Conservation (phyloP, 257 asterid species). For the Solanum ossicruentum region DNA sequence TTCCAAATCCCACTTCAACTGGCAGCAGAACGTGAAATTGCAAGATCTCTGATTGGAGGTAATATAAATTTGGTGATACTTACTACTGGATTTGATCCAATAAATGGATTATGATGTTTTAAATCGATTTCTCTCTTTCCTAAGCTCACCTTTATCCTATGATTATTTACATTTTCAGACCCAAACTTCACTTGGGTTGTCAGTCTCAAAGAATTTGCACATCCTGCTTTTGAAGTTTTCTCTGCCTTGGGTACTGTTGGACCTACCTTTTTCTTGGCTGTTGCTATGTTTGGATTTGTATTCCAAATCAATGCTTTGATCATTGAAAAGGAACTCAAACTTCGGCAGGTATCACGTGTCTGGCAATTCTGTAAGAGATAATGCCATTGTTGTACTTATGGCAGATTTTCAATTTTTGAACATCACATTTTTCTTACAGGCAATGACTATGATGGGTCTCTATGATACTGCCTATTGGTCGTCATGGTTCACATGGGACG, state of each 20-base stretch:
- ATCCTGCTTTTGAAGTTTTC: constrained; percentile 47
- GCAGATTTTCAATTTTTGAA: background rate
- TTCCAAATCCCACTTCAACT: constrained; percentile 93
- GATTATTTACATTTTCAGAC: constrained; percentile 34
- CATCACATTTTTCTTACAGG: constrained; percentile 28
- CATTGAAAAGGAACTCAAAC: constrained; percentile 84
- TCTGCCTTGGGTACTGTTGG: constrained; percentile 61
- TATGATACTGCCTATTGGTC: constrained; percentile 92
- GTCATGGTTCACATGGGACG: constrained; percentile 95
- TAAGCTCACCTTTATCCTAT: background rate
- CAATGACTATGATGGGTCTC: constrained; percentile 95
- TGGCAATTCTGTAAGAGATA: constrained; percentile 2
- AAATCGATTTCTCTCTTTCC: background rate
- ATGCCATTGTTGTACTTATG: background rate
- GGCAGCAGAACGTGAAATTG: constrained; percentile 94
- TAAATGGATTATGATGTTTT: background rate
- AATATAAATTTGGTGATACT: background rate
- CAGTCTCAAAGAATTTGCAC: constrained; percentile 70
- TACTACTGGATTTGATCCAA: background rate
- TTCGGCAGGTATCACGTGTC: constrained; percentile 60
- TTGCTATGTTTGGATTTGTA: constrained; percentile 91
- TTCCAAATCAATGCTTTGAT: constrained; percentile 71
- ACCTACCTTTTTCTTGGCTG: constrained; percentile 83
- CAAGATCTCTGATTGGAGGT: constrained; percentile 74
- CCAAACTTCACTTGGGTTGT: constrained; percentile 64